Evolutionary conservation across 2,329 filamentous ascomycete species (phyloP).

Genomic region (Eutypa lata): DNA sequence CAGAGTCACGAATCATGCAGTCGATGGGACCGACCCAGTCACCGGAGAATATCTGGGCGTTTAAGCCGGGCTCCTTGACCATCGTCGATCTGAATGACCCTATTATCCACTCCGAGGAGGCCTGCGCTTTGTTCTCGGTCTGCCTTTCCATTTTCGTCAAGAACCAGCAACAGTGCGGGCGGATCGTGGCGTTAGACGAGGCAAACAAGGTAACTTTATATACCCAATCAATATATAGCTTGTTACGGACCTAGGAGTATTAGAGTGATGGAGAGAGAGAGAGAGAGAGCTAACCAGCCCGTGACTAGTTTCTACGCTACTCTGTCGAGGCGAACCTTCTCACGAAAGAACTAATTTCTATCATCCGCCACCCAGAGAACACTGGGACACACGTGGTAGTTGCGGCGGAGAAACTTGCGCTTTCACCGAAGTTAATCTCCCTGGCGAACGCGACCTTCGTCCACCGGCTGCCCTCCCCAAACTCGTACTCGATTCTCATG

Average conservation of each 20-base stretch:
- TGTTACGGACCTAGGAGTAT: neutral
- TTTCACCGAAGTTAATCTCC: constrained; percentile 18
- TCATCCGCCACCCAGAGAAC: constrained; percentile 20
- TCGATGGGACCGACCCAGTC: constrained; percentile 7
- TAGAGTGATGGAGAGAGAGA: neutral
- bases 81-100: constrained; percentile 57
- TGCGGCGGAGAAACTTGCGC: constrained; percentile 21
- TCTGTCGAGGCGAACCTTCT: constrained; percentile 11
- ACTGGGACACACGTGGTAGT: constrained; percentile 18
- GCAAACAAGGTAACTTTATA: constrained; percentile 51
- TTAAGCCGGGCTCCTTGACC: constrained; percentile 44
- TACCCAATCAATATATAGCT: neutral
- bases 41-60: constrained; percentile 16
- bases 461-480: constrained; percentile 19
- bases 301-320: constrained; percentile 13
- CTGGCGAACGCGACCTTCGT: constrained; percentile 20
- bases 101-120: constrained; percentile 49
- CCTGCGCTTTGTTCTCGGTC: constrained; percentile 56
- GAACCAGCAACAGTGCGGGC: constrained; percentile 33
- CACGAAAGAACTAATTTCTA: constrained; percentile 13
- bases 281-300: constrained; percentile 1
- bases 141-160: constrained; percentile 48
- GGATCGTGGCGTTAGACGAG: constrained; percentile 54
- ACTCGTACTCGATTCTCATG: constrained; percentile 16
- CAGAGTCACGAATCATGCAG: constrained; percentile 3